Evolutionary conservation across 2,329 filamentous ascomycete genomes (phyloP).

Genomic region (Penicillium hordei): DNA sequence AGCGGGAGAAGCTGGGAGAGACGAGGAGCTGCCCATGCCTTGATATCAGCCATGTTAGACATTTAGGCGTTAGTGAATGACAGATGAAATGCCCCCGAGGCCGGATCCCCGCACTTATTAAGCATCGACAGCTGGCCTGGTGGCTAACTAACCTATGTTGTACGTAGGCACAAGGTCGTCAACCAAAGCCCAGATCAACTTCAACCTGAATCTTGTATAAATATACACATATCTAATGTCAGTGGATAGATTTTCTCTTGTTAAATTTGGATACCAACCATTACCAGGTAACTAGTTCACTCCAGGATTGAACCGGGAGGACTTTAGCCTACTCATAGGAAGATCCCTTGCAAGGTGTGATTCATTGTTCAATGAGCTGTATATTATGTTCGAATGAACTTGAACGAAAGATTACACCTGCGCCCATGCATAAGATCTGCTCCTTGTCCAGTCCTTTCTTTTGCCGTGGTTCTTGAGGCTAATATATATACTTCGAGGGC

Average conservation of each 20-base stretch:
- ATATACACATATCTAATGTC: background rate
- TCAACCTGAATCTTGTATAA: background rate
- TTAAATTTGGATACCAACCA: background rate
- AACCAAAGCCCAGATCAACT: background rate
- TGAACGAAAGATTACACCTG: too few relatives aligned
- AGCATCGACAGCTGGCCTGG: background rate
- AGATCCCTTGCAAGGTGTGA: too few relatives aligned
- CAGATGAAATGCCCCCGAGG: background rate
- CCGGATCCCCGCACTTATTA: slow-evolving; percentile 4
- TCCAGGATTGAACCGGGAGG: too few relatives aligned
- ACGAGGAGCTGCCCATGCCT: slow-evolving; percentile 64
- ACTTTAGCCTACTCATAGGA: too few relatives aligned
- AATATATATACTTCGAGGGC: too few relatives aligned
- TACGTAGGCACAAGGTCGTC: background rate
- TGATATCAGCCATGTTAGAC: slow-evolving; percentile 31
- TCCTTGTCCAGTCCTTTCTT: too few relatives aligned
- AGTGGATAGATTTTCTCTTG: background rate
- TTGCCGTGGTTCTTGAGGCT: too few relatives aligned
- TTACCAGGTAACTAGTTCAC: too few relatives aligned
- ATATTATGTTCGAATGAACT: too few relatives aligned
- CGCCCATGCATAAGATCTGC: too few relatives aligned
- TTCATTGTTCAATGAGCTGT: too few relatives aligned
- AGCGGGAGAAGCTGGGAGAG: slow-evolving; percentile 79
- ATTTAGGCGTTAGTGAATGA: background rate
- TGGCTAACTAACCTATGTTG: background rate